Evolutionary conservation across 352 stramenopile species (phyloP).

Genomic region (Phytophthora europaea): DNA sequence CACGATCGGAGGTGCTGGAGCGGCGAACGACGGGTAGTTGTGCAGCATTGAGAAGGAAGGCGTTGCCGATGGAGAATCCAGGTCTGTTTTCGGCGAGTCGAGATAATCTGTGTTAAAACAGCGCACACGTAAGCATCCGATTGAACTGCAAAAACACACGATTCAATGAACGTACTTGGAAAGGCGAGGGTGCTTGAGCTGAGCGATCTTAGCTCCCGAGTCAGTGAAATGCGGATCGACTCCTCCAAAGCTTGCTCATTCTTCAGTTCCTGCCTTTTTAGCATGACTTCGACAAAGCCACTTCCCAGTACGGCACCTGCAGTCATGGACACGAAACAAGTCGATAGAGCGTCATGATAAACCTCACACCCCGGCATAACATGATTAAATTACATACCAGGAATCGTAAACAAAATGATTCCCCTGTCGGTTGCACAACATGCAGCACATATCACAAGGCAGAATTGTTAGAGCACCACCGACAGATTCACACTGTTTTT

Average conservation of each 20-base stretch:
- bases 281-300: conserved; percentile 88
- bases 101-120: conserved; percentile 23
- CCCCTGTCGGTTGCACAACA: conserved; percentile 32
- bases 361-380: not conserved
- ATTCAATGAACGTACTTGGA: conserved; percentile 19
- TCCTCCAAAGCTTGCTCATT: conserved; percentile 56
- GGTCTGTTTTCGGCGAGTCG: conserved; percentile 41
- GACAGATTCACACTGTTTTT: not conserved
- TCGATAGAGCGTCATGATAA: not conserved
- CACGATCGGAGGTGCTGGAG: conserved; percentile 22
- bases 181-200: conserved; percentile 54
- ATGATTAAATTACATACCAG: conserved; percentile 35
- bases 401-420: conserved; percentile 91
- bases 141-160: not conserved
- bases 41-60: conserved; percentile 33
- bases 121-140: not conserved
- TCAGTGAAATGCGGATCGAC: conserved; percentile 63
- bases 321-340: conserved; percentile 51
- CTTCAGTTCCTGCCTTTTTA: conserved; percentile 80
- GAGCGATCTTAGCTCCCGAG: conserved; percentile 54
- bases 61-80: conserved; percentile 34
- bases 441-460: not conserved
- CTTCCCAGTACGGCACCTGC: conserved; percentile 77
- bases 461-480: not conserved
- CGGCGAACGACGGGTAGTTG: conserved; percentile 29